phyloP scores from a whole-genome alignment of 1,284 basidiomycete species.

The Limonomyces culmigenus region DNA sequence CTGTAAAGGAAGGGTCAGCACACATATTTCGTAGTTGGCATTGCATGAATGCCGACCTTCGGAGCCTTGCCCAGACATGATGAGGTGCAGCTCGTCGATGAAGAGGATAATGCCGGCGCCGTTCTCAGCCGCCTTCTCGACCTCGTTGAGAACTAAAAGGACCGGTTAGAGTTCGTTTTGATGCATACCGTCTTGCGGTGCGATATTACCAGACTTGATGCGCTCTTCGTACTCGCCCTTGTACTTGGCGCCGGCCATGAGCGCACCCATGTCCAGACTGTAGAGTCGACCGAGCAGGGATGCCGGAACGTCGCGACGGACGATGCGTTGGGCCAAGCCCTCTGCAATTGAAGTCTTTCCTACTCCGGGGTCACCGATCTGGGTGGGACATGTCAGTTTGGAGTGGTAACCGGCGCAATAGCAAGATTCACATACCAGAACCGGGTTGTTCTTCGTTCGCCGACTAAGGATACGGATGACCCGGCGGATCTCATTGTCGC shows the following conservation, averaged over 20 bases:
- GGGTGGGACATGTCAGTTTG: constrained; percentile 82
- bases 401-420: too few species aligned
- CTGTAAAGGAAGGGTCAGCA: too few species aligned
- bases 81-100: constrained; percentile 87
- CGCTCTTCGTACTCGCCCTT: constrained; percentile 98
- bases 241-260: constrained; percentile 94
- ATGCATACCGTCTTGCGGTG: too few species aligned
- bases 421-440: too few species aligned
- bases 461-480: constrained; percentile 62
- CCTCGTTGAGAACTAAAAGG: constrained; percentile 87
- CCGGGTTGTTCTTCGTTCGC: too few species aligned
- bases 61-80: constrained; percentile 72
- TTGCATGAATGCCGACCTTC: too few species aligned
- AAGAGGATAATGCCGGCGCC: constrained; percentile 84
- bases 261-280: constrained; percentile 84
- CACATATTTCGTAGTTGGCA: too few species aligned
- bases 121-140: constrained; percentile 80
- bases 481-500: constrained; percentile 79
- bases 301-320: constrained; percentile 92
- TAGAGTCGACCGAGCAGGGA: constrained; percentile 71
- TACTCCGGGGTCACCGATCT: constrained; percentile 88
- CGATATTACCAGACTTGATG: constrained; percentile 80
- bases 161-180: too few species aligned
- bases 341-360: constrained; percentile 92
- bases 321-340: constrained; percentile 90